A percentile compares a stretch with the other conserved stretches of the same genome.
phyloP scores from a whole-genome alignment of 2,329 filamentous ascomycete genomes.

The Penicillium thymicola region DNA sequence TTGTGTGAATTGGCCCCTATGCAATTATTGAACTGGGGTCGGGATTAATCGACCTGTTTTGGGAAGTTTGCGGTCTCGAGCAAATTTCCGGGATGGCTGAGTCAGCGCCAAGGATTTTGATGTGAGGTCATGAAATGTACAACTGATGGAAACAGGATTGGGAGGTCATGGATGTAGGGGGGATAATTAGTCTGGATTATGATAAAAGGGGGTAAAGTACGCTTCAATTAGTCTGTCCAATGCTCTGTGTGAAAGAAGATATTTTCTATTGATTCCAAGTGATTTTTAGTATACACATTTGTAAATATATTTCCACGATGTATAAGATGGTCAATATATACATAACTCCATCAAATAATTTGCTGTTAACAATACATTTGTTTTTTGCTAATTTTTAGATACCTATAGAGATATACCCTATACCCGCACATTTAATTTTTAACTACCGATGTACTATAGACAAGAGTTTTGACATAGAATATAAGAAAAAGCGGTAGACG shows the following conservation, averaged over 20 bases:
- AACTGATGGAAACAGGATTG: not conserved
- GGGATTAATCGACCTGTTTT: conserved; percentile 10
- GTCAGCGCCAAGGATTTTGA: conserved; percentile 14
- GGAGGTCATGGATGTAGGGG: not conserved
- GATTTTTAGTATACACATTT: not conserved
- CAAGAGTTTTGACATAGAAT: not conserved
- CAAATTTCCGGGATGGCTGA: conserved; percentile 22
- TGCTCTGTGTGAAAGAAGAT: too few species aligned
- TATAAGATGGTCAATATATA: not conserved
- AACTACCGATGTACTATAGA: not conserved
- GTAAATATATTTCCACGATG: not conserved
- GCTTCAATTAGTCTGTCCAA: not conserved
- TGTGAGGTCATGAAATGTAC: conserved; percentile 7
- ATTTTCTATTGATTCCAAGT: not conserved
- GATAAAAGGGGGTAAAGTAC: not conserved
- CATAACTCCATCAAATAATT: not conserved
- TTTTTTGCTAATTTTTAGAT: not conserved
- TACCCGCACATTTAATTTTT: not conserved
- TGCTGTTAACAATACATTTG: not conserved
- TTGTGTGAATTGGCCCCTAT: conserved; percentile 7
- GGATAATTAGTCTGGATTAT: not conserved
- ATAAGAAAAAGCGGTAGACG: not conserved
- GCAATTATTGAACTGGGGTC: conserved; percentile 2
- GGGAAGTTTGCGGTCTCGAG: conserved; percentile 14
- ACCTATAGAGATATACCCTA: not conserved